phyloP scores from a whole-genome alignment of 73 alveolate species.

The Breviolum minutum region DNA sequence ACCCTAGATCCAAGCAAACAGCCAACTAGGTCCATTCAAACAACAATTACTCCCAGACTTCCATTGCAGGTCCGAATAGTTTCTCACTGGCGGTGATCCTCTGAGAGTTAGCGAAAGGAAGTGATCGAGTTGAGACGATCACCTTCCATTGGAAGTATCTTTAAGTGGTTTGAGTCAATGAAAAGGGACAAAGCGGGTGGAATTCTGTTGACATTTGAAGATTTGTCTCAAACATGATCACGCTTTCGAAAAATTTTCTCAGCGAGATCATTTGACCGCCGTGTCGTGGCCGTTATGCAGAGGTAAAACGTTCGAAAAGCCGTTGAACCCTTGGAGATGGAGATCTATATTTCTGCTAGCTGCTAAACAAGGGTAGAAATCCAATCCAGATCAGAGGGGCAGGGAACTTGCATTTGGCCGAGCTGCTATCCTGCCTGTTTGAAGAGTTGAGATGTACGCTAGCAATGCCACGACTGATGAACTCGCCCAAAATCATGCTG shows the following conservation, averaged over 20 bases:
- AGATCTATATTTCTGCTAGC: too few relatives aligned
- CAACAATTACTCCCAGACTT: background rate
- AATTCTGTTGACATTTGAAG: background rate
- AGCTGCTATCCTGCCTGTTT: too few relatives aligned
- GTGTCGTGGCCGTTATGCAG: slow-evolving; percentile 37
- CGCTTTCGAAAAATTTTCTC: background rate
- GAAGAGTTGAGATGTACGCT: too few relatives aligned
- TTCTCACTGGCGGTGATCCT: slow-evolving; percentile 50
- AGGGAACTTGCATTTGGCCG: too few relatives aligned
- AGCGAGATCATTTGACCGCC: slow-evolving; percentile 38
- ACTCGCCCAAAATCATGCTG: too few relatives aligned
- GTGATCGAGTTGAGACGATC: background rate
- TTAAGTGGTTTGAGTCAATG: background rate
- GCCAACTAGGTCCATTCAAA: background rate
- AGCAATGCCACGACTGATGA: too few relatives aligned
- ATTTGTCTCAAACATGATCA: background rate
- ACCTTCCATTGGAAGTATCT: too few relatives aligned
- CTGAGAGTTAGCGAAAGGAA: slow-evolving; percentile 16
- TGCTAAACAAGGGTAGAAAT: too few relatives aligned
- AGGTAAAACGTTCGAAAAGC: background rate
- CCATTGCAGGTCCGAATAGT: slow-evolving; percentile 20
- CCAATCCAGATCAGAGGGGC: too few relatives aligned
- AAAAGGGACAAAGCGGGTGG: background rate
- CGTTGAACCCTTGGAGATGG: too few relatives aligned
- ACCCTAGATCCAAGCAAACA: too few relatives aligned